Evolutionary conservation across 495 filamentous ascomycete genomes (phyloP).

Genomic region (Melanomma pulvis-pyrius): DNA sequence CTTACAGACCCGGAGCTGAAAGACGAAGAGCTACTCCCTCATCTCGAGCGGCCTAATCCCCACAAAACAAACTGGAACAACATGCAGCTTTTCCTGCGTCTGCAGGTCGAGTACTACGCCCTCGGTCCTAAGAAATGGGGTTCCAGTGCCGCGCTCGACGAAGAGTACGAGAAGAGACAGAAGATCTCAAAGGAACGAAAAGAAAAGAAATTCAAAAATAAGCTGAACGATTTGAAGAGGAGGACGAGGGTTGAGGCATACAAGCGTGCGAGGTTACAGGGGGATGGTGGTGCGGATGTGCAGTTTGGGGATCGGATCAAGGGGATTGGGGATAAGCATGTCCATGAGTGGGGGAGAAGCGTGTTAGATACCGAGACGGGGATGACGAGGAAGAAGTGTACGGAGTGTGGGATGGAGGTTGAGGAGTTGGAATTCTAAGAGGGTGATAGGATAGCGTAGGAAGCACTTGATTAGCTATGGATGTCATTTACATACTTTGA

Average conservation of each 20-base stretch:
- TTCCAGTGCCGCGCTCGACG: slow-evolving; percentile 78
- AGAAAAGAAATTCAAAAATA: slow-evolving; percentile 87
- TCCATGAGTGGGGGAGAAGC: slow-evolving; percentile 86
- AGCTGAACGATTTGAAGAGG: slow-evolving; percentile 87
- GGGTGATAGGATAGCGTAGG: background rate
- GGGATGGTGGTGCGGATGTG: slow-evolving; percentile 49
- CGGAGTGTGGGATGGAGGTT: slow-evolving; percentile 92
- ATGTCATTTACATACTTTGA: no score
- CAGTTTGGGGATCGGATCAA: slow-evolving; percentile 76
- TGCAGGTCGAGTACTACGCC: slow-evolving; percentile 91
- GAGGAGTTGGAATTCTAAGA: slow-evolving; percentile 88
- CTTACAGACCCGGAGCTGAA: slow-evolving; percentile 89
- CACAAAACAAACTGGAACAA: slow-evolving; percentile 95
- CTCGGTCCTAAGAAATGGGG: slow-evolving; percentile 85
- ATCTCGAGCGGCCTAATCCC: slow-evolving; percentile 86
- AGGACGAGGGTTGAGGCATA: slow-evolving; percentile 91
- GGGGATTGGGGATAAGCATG: slow-evolving; percentile 65
- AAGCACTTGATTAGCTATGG: background rate
- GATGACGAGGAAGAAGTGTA: slow-evolving; percentile 78
- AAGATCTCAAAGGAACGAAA: slow-evolving; percentile 82
- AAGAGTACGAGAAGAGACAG: slow-evolving; percentile 82
- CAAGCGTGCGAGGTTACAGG: slow-evolving; percentile 60
- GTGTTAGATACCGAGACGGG: slow-evolving; percentile 79
- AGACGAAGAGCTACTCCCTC: slow-evolving; percentile 83
- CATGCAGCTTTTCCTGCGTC: slow-evolving; percentile 96